phyloP scores from a whole-genome alignment of 2,329 filamentous ascomycete species.

The Massarina eburnea region DNA sequence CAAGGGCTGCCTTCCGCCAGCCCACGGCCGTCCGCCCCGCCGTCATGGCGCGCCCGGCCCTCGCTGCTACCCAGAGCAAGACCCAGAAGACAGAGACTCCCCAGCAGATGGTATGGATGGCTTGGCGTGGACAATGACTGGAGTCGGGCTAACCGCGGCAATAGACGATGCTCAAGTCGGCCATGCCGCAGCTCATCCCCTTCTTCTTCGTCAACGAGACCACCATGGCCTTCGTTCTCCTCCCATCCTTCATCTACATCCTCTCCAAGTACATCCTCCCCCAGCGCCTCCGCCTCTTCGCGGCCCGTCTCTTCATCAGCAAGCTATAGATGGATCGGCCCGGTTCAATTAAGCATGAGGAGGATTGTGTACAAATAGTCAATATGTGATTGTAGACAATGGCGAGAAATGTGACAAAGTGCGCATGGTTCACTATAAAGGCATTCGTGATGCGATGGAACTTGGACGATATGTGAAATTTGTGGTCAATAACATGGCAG shows the following conservation, averaged over 20 bases:
- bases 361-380: constrained; percentile 36
- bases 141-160: constrained; percentile 16
- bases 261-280: constrained; percentile 49
- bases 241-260: constrained; percentile 48
- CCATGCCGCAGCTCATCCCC: constrained; percentile 49
- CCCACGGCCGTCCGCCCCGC: constrained; percentile 34
- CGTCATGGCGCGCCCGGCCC: constrained; percentile 38
- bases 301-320: constrained; percentile 48
- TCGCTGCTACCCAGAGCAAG: constrained; percentile 39
- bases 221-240: constrained; percentile 44
- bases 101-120: constrained; percentile 36
- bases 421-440: not conserved
- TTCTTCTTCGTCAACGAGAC: constrained; percentile 52
- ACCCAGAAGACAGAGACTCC: constrained; percentile 31
- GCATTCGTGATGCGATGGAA: not conserved
- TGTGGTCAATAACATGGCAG: not conserved
- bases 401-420: not conserved
- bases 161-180: constrained; percentile 45
- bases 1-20: constrained; percentile 44
- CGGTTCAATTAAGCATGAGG: constrained; percentile 3
- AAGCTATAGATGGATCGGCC: constrained; percentile 39
- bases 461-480: too few species aligned
- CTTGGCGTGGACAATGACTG: not conserved
- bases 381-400: constrained; percentile 38
- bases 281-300: constrained; percentile 45